Base-by-base conservation (phyloP, 2,329 filamentous ascomycete genomes). In the Colletotrichum costaricense region DNA sequence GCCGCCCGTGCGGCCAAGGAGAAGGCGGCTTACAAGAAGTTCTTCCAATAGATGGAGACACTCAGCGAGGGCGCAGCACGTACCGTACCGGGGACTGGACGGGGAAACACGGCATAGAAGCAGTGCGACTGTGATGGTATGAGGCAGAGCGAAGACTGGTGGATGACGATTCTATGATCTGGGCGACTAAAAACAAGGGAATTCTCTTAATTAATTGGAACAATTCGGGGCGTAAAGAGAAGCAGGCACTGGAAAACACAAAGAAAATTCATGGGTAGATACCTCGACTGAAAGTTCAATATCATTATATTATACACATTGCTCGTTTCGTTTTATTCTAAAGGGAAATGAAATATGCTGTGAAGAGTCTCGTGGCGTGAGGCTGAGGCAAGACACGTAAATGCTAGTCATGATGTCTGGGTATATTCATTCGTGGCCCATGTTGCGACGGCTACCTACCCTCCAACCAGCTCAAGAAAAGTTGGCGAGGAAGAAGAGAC, bases 21-120 rank as follows among this genome's bases (percentile, higher is more conserved):
- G 87, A 97, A 95, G 90, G 94, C 94, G 78, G 93, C 93, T 6
- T 97, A 96, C 82, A 94, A 93, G 86, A 98, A 97, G 86, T 97
- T 97, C 84, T 98, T 98, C 81, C 82, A 86, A 54, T 92, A 63
- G 24, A 46, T 60, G n/a, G 60, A 63, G 28, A 35, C 22, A 28
- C 14, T 65, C 33, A 24, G 59, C 19, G n/a, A 49, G 42, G 19
- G 19, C 42, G 19, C 19, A 22, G 19, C 42, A 49, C 19, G 19
- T 49, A 49, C 19, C 42, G 42, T 22, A 22, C 19, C 42, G 19
- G 19, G 8, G 1, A 11, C 7, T 22, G 8, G 8, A 49, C 19
- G 19, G 19, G 19, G 8, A n/a, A 22, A 8, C 19, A n/a, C 19
- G 7, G 42, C 42, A n/a, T 9, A 22, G 59, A 26, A 9, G 59